phyloP scores from a whole-genome alignment of 2,329 filamentous ascomycete genomes.

The Plectosphaerella cucumerina region DNA sequence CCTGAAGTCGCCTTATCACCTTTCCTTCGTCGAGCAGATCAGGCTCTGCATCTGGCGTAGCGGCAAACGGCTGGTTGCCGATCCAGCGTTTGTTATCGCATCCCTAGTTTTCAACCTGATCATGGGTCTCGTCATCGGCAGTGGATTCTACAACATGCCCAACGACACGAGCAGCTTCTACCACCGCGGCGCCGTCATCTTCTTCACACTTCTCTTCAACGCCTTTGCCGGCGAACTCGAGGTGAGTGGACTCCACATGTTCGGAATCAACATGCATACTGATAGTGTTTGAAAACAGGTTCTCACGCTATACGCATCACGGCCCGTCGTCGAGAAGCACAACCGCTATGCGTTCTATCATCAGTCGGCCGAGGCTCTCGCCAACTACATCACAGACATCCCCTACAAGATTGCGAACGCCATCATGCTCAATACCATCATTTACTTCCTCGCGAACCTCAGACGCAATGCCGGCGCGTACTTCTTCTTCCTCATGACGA shows the following conservation, averaged over 20 bases:
- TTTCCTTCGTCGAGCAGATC: conserved; percentile 60
- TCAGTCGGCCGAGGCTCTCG: conserved; percentile 49
- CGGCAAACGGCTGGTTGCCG: conserved; percentile 62
- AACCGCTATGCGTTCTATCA: conserved; percentile 26
- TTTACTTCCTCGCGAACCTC: conserved; percentile 66
- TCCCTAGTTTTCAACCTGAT: conserved; percentile 40
- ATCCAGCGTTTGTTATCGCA: conserved; percentile 63
- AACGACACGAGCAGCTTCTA: conserved; percentile 54
- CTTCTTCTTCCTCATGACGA: conserved; percentile 51
- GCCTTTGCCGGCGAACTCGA: conserved; percentile 21
- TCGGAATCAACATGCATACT: not conserved
- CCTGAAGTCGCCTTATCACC: conserved; percentile 59
- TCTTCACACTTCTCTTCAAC: conserved; percentile 27
- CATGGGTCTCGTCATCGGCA: conserved; percentile 54
- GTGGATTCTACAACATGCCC: conserved; percentile 60
- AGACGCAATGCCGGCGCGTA: conserved; percentile 54
- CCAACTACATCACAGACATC: conserved; percentile 60
- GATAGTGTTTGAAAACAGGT: not conserved
- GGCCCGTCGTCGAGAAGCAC: conserved; percentile 23
- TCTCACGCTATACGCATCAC: conserved; percentile 16
- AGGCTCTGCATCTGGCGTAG: conserved; percentile 56
- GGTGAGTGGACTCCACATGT: conserved; percentile 3
- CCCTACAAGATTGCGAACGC: conserved; percentile 57
- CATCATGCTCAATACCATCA: conserved; percentile 54
- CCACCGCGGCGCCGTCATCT: conserved; percentile 19